Conservation (phyloP, 306 rosid genomes). For the Cucurbita pepo region DNA sequence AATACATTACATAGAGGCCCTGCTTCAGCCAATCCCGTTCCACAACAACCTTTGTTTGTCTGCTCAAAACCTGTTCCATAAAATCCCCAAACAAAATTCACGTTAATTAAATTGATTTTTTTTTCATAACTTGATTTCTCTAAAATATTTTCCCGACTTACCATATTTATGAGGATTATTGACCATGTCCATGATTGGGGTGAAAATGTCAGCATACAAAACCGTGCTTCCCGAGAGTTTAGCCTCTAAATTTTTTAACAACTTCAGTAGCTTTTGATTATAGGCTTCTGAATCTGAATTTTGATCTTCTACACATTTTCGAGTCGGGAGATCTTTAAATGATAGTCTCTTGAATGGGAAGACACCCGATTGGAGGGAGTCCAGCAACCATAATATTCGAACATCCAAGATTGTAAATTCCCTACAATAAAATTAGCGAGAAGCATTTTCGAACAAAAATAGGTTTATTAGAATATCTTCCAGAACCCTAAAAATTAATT, state of each 20-base stretch:
- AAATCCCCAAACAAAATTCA: not conserved
- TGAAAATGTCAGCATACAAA: conserved; percentile 20
- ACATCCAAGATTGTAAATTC: conserved; percentile 1
- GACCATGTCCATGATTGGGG: conserved; percentile 24
- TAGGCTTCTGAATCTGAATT: conserved; percentile 30
- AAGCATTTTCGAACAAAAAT: too few species aligned
- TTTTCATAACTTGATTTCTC: not conserved
- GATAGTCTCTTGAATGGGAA: conserved; percentile 52
- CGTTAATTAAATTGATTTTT: not conserved
- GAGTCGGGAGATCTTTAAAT: not conserved
- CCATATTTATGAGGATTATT: conserved; percentile 41
- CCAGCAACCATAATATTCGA: not conserved
- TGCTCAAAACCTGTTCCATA: not conserved
- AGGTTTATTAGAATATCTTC: not conserved
- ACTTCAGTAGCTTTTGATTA: conserved; percentile 30
- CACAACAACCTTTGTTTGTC: not conserved
- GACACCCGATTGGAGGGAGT: conserved; percentile 11
- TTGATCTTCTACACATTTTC: conserved; percentile 33
- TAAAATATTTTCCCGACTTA: not conserved
- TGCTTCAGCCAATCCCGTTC: conserved; percentile 14
- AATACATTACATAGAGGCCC: conserved; percentile 23
- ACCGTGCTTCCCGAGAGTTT: conserved; percentile 32
- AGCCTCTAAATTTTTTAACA: conserved; percentile 5
- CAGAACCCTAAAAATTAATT: not conserved
- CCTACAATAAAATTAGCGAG: not conserved